Evolutionary conservation across 2,329 filamentous ascomycete species (phyloP).

Genomic region (Fusarium compactum): DNA sequence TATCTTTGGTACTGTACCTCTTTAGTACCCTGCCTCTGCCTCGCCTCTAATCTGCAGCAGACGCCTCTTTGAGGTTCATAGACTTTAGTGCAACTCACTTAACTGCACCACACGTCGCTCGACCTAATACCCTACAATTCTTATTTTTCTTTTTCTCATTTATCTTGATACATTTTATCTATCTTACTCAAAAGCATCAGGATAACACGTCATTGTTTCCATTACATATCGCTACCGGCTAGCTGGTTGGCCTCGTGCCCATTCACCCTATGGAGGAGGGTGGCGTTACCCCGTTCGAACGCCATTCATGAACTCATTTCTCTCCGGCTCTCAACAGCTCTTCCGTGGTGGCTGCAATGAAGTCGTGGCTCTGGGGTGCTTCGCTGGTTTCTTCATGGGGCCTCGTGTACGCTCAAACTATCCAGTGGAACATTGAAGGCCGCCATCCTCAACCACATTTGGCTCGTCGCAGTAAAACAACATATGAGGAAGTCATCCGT

Average conservation of each 20-base stretch:
- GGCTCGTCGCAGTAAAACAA: slow-evolving; percentile 53
- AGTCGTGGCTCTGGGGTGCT: slow-evolving; percentile 36
- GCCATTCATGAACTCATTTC: slow-evolving; percentile 37
- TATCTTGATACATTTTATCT: neutral
- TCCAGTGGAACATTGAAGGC: slow-evolving; percentile 63
- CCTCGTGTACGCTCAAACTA: slow-evolving; percentile 50
- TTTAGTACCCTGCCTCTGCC: slow-evolving; percentile 4
- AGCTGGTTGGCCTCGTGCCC: slow-evolving; percentile 26
- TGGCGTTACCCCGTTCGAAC: slow-evolving; percentile 36
- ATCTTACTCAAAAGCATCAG: neutral
- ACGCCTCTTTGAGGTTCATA: slow-evolving; percentile 31
- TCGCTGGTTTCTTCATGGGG: slow-evolving; percentile 42
- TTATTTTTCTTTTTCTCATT: neutral
- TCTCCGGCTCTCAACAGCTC: slow-evolving; percentile 2
- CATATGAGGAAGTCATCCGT: slow-evolving; percentile 57
- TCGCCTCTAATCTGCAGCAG: slow-evolving; percentile 18
- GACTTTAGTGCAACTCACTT: slow-evolving; percentile 2
- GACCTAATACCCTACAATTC: slow-evolving; percentile 5
- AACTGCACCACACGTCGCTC: slow-evolving; percentile 10
- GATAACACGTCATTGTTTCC: neutral
- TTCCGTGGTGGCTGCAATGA: slow-evolving; percentile 40
- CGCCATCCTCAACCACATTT: slow-evolving; percentile 50
- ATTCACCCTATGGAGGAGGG: slow-evolving; percentile 43
- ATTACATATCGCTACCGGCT: slow-evolving; percentile 14
- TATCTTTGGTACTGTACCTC: slow-evolving; percentile 36